Evolutionary conservation across 352 stramenopile species (phyloP), one percentile per base, ranked within the genome.

Genomic region (Phytophthora tubulina): DNA sequence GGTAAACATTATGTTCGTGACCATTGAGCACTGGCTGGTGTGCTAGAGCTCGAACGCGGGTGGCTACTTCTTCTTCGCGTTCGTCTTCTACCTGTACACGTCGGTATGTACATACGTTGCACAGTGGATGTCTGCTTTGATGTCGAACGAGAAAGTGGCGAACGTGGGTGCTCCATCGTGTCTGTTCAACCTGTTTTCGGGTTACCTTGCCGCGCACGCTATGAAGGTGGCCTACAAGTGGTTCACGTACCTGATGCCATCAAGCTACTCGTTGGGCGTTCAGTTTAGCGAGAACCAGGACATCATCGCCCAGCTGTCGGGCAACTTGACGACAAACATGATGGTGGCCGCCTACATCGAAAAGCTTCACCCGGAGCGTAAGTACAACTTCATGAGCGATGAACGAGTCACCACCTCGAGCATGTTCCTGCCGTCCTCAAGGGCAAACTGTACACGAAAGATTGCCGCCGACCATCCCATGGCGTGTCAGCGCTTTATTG

Each of bases 221-320:
- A 89, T 89, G 81, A 64, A 78, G 45, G 6, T 10, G 0, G 85
- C 41, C 41, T 89, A 89, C 78, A 82, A 85, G 72, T 89, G 81
- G 81, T 81, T 89, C 70, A 71, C 56, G 62, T 89, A 89, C 74
- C 72, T 89, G 53, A 83, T 87, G 62, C 81, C 81, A 14, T 87
- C 81, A 46, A 82, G 74, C 44, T 87, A 89, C 63, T 75, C 81
- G 27, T 36, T 79, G 0, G 75, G 75, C 27, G 61, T 67, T n/a
- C 73, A 86, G 54, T 67, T 82, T 14, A 70, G 67, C 2, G 58
- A 85, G 4, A 78, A 62, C 51, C 55, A 76, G 3, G 44, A 74
- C 30, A 31, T 75, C 49, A 60, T 84, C 3, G 1, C 42, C 0
- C 45, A n/a, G n/a, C n/a, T n/a, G 2, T 58, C 59, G 2, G 48